Conservation (phyloP, 805 yeast genomes). For the Saccharomycopsis fodiens region DNA sequence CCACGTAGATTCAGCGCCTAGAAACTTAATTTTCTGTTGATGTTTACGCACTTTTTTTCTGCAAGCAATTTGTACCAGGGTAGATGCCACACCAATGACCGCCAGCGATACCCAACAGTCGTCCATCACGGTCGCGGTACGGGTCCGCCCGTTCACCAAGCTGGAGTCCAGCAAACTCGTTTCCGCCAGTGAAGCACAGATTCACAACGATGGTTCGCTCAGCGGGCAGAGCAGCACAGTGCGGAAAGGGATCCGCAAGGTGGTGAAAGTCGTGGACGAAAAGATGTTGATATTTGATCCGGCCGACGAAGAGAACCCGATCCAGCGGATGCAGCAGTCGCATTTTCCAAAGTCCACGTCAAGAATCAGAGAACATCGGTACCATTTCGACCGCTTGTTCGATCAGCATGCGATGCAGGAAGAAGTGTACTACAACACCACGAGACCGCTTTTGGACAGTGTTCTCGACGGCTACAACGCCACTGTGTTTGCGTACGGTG, state of each 20-base stretch:
- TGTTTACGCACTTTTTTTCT: background rate
- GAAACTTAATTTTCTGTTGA: background rate
- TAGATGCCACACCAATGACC: background rate
- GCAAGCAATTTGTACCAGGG: background rate
- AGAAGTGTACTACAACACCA: conserved; percentile 59
- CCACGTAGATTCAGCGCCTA: background rate
- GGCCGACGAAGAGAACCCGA: conserved; percentile 55
- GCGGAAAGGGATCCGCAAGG: conserved; percentile 54
- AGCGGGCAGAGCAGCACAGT: background rate
- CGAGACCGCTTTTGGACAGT: conserved; percentile 64
- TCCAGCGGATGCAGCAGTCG: conserved; percentile 38
- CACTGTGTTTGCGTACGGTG: conserved; percentile 93
- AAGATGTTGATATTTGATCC: conserved; percentile 85
- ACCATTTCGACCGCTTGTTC: conserved; percentile 75
- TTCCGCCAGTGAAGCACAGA: conserved; percentile 31
- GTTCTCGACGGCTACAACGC: conserved; percentile 83
- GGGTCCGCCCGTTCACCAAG: conserved; percentile 77
- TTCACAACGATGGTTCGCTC: conserved; percentile 51
- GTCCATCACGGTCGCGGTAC: conserved; percentile 66
- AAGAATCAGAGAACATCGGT: conserved; percentile 63
- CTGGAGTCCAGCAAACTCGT: conserved; percentile 45
- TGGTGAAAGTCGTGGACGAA: conserved; percentile 76
- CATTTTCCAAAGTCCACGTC: conserved; percentile 34
- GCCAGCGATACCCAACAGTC: conserved; percentile 32
- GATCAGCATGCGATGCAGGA: conserved; percentile 58